Evolutionary conservation across 2,329 filamentous ascomycete genomes (phyloP).

Genomic region (Botrytis byssoidea): DNA sequence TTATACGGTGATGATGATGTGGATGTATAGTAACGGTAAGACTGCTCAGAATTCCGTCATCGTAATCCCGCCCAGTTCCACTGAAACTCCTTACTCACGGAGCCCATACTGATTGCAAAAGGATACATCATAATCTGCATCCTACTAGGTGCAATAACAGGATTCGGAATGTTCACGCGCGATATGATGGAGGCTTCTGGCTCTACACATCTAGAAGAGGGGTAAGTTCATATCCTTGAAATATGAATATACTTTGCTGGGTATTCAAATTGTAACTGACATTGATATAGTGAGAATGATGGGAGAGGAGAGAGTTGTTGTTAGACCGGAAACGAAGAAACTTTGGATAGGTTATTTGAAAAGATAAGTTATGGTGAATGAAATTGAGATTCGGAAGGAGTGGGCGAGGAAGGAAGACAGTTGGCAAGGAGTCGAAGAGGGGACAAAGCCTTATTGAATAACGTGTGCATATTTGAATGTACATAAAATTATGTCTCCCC

Average conservation of each 20-base stretch:
- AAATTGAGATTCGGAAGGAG: neutral
- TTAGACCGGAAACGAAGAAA: neutral
- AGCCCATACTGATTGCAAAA: slow-evolving; percentile 2
- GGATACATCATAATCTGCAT: slow-evolving; percentile 33
- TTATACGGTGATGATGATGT: slow-evolving; percentile 30
- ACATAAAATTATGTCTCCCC: neutral
- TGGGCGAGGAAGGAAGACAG: neutral
- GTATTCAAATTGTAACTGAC: neutral
- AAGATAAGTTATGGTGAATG: neutral
- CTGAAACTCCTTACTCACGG: neutral
- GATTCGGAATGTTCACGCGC: slow-evolving; percentile 31
- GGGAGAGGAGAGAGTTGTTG: neutral
- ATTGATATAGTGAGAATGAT: neutral
- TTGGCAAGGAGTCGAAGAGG: neutral
- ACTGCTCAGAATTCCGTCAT: neutral
- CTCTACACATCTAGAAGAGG: neutral
- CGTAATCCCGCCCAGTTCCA: neutral
- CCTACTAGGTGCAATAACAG: slow-evolving; percentile 27
- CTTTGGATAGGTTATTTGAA: neutral
- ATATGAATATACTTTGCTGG: neutral
- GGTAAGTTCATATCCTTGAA: neutral
- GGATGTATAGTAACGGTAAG: slow-evolving; percentile 34
- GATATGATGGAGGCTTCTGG: slow-evolving; percentile 23
- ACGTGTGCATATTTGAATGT: neutral
- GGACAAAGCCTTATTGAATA: neutral